Base-by-base conservation (phyloP, 768 basidiomycete genomes). In the Strobilomyces confusus region DNA sequence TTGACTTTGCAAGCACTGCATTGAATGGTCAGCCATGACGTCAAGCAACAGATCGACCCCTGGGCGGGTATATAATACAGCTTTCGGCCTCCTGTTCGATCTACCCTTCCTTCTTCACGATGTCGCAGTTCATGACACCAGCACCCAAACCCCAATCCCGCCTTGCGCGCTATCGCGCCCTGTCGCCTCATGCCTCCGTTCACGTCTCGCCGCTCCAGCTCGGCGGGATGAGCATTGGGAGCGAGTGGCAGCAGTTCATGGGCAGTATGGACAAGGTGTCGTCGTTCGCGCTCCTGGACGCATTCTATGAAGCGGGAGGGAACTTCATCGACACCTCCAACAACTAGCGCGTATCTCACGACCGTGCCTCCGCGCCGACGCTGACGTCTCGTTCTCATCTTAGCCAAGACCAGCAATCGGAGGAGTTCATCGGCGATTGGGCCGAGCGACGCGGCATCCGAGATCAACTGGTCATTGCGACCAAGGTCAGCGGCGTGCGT, bases 371-470 rank as follows among this genome's bases (percentile, higher is more conserved):
- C n/a, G n/a, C n/a, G n/a, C n/a, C n/a, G n/a, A 9, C 2, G 2
- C 46, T 40, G 33, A 55, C 37, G 19, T 33, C 20, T 42, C n/a
- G n/a, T n/a, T 1, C 19, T 19, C 23, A 33, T 40, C 32, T 7
- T 38, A 79, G 76, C 54, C 81, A 84, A 61, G 76, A 80, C 50
- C 82, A 78, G 55, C 59, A 73, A 13, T 81, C 80, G 4, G 83
- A 87, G 60, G 58, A 58, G n/a, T n/a, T n/a, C n/a, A n/a, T n/a
- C n/a, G n/a, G n/a, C n/a, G n/a, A n/a, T n/a, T n/a, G n/a, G n/a
- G 48, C 73, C 55, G 71, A 75, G 58, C 44, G 56, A n/a, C 67
- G 75, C 17, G 69, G 65, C 0, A 70, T 72, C 36, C 71, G 79
- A 40, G 75, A 80, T 54, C 76, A 78, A 51, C 70, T 80, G 9